Evolutionary conservation across 2,329 filamentous ascomycete genomes (phyloP).

Genomic region (Ustulina deusta): DNA sequence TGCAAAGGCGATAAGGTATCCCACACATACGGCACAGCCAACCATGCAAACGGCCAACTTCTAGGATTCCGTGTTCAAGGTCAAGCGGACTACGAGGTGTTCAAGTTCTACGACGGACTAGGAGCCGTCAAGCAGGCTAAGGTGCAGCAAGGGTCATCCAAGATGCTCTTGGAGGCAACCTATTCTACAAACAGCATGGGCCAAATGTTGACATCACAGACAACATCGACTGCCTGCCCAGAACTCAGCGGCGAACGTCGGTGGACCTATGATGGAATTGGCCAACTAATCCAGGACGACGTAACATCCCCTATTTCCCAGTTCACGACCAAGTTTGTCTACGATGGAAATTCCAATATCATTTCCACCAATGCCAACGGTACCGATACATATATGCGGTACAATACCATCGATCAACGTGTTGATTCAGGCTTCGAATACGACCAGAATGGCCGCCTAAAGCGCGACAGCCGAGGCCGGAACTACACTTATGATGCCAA

Average conservation of each 20-base stretch:
- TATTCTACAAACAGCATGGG: not conserved
- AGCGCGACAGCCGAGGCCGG: not conserved
- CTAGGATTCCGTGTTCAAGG: not conserved
- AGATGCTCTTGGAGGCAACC: not conserved
- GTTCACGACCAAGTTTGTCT: not conserved
- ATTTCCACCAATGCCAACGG: not conserved
- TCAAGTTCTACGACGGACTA: not conserved
- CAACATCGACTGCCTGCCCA: not conserved
- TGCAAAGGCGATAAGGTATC: conserved; percentile 7
- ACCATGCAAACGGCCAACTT: conserved; percentile 8
- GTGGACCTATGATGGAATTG: not conserved
- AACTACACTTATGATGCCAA: conserved; percentile 3
- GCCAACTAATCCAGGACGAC: not conserved
- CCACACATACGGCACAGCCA: conserved; percentile 6
- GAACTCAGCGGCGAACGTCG: conserved; percentile 6
- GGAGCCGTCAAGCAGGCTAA: not conserved
- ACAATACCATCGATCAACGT: conserved; percentile 14
- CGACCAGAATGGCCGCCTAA: not conserved
- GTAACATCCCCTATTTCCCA: not conserved
- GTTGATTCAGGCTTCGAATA: conserved; percentile 7
- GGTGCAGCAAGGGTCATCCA: not conserved
- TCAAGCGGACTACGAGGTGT: not conserved
- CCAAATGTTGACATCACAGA: not conserved
- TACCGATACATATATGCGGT: not conserved
- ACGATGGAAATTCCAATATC: conserved; percentile 16